Evolutionary conservation across 176 grass and related monocot genomes (phyloP).

Genomic region (Melocanna baccifera): DNA sequence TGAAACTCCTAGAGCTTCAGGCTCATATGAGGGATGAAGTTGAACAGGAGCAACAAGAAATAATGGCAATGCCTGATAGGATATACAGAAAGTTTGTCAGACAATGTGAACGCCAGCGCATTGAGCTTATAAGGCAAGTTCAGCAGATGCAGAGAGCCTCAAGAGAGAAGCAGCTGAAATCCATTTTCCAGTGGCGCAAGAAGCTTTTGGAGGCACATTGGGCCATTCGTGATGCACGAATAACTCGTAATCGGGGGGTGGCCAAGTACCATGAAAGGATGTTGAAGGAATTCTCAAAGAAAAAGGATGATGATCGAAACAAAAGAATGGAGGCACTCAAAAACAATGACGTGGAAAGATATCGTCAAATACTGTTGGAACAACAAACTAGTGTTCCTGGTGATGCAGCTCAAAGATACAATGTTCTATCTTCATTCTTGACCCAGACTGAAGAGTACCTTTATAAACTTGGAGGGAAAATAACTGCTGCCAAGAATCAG

Average conservation of each 20-base stretch:
- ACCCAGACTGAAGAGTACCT: conserved; percentile 97
- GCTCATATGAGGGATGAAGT: conserved; percentile 86
- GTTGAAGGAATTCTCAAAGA: conserved; percentile 95
- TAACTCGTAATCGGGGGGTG: conserved; percentile 82
- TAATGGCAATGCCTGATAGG: conserved; percentile 95
- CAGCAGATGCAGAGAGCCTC: conserved; percentile 76
- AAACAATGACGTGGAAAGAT: conserved; percentile 98
- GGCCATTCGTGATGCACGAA: conserved; percentile 95
- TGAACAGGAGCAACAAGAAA: conserved; percentile 96
- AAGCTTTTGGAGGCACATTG: conserved; percentile 95
- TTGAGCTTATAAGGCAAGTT: conserved; percentile 78
- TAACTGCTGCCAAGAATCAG: conserved; percentile 80
- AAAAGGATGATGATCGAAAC: conserved; percentile 87
- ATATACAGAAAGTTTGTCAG: conserved; percentile 92
- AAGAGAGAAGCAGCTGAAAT: conserved; percentile 93
- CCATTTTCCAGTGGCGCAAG: conserved; percentile 90
- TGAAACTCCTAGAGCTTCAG: conserved; percentile 83
- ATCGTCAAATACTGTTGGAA: conserved; percentile 90
- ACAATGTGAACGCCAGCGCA: conserved; percentile 86
- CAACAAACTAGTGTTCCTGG: conserved; percentile 91
- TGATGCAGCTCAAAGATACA: conserved; percentile 88
- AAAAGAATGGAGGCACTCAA: conserved; percentile 99
- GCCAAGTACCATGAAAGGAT: conserved; percentile 99
- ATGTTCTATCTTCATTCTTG: conserved; percentile 95
- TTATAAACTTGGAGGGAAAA: conserved; percentile 94